These are phyloP conservation scores for Schizochytrium sp. DNA, from an alignment of 108 stramenopile species.

Conservation along the genomic window DNA sequence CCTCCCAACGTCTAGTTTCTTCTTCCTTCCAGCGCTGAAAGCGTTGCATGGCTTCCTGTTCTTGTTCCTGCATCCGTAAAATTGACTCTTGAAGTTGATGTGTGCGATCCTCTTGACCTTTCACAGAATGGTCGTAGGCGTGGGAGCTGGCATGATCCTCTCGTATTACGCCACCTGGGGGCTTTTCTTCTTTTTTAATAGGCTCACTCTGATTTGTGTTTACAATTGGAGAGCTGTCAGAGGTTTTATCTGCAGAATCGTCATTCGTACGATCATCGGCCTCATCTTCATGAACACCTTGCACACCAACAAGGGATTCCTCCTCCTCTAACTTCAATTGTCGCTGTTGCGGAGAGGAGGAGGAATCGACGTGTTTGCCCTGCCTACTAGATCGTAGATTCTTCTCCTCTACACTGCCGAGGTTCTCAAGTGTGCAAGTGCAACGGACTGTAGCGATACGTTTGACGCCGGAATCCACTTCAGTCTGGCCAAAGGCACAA, in stretches of 20 bases:
- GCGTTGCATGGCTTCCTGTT: background rate
- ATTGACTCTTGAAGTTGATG: too few relatives aligned
- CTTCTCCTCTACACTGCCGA: background rate
- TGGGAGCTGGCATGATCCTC: background rate
- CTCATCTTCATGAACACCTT: background rate
- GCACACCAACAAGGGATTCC: too few relatives aligned
- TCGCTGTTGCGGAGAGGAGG: background rate
- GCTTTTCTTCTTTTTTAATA: constrained; percentile 4
- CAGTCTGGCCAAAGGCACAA: constrained; percentile 12
- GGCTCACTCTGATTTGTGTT: background rate
- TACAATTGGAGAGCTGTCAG: background rate
- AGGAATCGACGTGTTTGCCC: background rate
- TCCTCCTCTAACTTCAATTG: background rate
- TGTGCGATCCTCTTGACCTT: background rate
- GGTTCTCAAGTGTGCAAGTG: constrained; percentile 8
- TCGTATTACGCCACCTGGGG: background rate
- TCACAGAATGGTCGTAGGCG: background rate
- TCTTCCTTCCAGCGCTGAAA: constrained; percentile 18
- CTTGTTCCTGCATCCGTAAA: background rate
- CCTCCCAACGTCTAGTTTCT: background rate
- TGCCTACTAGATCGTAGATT: background rate
- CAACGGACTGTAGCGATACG: constrained; percentile 25
- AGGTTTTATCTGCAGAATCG: background rate
- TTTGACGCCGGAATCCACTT: background rate
- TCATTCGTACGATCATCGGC: background rate